Evolutionary conservation across 768 basidiomycete genomes (phyloP), one percentile per base, ranked within the genome.

Genomic region (Rhizopogon sp.): DNA sequence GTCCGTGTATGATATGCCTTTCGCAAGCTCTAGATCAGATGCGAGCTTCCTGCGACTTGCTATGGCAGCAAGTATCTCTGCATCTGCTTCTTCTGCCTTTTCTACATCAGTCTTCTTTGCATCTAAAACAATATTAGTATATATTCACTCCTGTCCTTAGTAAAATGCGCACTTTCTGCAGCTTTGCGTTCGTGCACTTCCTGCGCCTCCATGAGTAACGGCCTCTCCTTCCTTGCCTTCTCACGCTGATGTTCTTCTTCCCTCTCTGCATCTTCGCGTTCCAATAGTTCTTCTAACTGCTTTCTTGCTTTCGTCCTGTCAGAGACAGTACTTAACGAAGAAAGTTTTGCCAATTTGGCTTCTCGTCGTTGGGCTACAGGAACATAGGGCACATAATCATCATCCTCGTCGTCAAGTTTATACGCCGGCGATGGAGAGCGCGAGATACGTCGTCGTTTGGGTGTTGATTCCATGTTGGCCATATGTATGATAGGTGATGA

Each of bases 1-100:
- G 60, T 98, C 91, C 0, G 87, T 90, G 67, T 98, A 99, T 37
- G 82, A 79, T 42, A 97, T 93, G 6, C 96, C 97, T 66, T 93
- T 84, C 2, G 97, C 96, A 33, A 98, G 73, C 68, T 99, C 97
- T 65, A 91, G 76, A 62, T 93, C 94, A 4, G 93, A 94, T 0
- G 91, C 93, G 11, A 99, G 81, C 67, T 94, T 96, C 67, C 90
- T 80, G 63, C 94, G 79, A 58, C 87, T 90, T 37, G 91, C 90
- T 62, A 98, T 93, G 13, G 96, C 95, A 45, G 88, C 88, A 9
- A 98, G 72, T 49, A 99, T 89, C 65, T 93, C 88, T 6, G 88
- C 92, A 66, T 99, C 97, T 45, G 78, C 85, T 68, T 97, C 97
- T 52, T 88, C 87, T 6, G 79, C 85, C 64, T 88, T 90, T 72